Evolutionary conservation across 2,329 filamentous ascomycete species (phyloP), one percentile per base, ranked within the genome.

Genomic region (Tympanopsis confertula): DNA sequence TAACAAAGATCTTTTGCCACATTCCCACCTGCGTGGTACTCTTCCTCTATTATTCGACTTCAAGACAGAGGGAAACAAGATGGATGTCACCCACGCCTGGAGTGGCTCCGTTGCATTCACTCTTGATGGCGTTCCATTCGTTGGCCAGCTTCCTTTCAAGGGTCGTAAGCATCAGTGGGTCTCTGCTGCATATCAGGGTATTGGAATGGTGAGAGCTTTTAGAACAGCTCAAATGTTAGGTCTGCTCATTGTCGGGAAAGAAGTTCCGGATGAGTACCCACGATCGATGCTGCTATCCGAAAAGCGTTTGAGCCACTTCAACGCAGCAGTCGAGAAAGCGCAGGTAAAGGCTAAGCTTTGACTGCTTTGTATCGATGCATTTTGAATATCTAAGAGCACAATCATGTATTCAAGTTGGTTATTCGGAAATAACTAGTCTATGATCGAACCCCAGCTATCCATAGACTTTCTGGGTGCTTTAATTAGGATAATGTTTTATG

Each of bases 91-190:
- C 10, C 15, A 44, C 30, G 38, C 40, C 2, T 50, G 47, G 47
- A 39, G 42, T 4, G 43, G 47, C 3, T 42, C 44, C 18, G 19
- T 50, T 10, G 43, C 38, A 5, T 49, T 51, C 20, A 45, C 44
- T 0, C 39, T 46, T 14, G 44, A 48, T 15, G 39, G 26, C n/a
- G 4, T 44, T 26, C 44, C 44, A 4, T 44, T 45, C 22, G 35
- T 44, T 12, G 44, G 45, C 5, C 19, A 18, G 10, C 20, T 48
- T 3, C 35, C 37, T 10, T 41, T 41, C 20, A 35, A 32, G 3
- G 41, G 37, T 1, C 42, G 41, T 3, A 38, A 24, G 7, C 42
- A 44, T 15, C 44, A 46, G 38, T 48, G 41, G 39, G 39, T 44
- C 0, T 43, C 39, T 19, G 44, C 39, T 7, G 41, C 20, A 5